A percentile compares a stretch with the other conserved stretches of the same genome.
These are phyloP conservation scores for Dactylonectria macrodidyma DNA, from an alignment of 2,329 filamentous ascomycete species.

Conservation along the genomic window DNA sequence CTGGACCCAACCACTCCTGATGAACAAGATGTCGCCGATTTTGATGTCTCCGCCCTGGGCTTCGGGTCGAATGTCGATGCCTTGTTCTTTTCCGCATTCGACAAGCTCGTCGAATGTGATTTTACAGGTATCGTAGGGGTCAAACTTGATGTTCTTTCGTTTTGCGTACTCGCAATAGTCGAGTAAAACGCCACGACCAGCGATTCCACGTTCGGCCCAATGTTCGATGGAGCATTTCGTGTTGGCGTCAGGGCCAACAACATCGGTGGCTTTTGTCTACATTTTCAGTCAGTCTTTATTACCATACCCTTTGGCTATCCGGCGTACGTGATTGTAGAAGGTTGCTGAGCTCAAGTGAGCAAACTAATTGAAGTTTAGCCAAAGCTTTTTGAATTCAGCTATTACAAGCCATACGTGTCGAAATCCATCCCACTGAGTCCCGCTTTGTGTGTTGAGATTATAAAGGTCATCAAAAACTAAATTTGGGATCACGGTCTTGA, in stretches of 20 bases:
- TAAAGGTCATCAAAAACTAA: conserved; percentile 1
- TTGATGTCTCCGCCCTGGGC: conserved; percentile 3
- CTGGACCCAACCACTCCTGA: conserved; percentile 67
- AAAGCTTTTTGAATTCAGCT: too few relatives aligned
- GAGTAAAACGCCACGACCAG: conserved; percentile 65
- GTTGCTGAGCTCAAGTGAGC: not conserved
- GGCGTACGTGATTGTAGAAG: conserved; percentile 6
- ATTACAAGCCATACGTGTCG: not conserved
- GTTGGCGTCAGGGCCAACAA: not conserved
- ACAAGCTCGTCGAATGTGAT: conserved; percentile 61
- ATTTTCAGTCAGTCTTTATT: not conserved
- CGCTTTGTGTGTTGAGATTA: conserved; percentile 14
- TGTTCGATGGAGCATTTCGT: conserved; percentile 6
- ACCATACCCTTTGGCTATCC: too few relatives aligned
- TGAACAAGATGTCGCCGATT: conserved; percentile 68
- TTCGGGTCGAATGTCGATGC: conserved; percentile 57
- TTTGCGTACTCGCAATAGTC: conserved; percentile 66
- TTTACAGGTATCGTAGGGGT: conserved; percentile 56
- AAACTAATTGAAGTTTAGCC: not conserved
- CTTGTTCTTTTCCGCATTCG: conserved; percentile 60
- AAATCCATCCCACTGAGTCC: conserved; percentile 14
- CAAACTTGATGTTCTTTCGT: conserved; percentile 52
- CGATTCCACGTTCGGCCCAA: conserved; percentile 54
- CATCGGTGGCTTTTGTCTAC: not conserved
- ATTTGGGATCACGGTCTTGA: not conserved